phyloP scores from a whole-genome alignment of 1,139 yeast genomes.

The Ogataea hybrid region DNA sequence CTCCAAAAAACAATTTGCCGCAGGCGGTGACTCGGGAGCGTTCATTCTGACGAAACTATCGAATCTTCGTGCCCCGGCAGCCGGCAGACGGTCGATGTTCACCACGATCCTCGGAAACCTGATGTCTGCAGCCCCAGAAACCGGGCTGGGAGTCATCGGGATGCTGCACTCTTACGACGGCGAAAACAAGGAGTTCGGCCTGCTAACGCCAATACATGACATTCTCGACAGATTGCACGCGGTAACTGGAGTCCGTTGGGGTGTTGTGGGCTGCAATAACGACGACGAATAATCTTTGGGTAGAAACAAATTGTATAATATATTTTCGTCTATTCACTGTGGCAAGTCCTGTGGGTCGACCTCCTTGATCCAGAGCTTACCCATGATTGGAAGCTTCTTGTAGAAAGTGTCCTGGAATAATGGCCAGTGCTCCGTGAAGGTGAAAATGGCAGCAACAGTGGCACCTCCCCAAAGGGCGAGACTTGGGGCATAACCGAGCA shows the following conservation, averaged over 20 bases:
- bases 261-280: conserved; percentile 64
- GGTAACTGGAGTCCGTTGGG: conserved; percentile 89
- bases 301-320: conserved; percentile 21
- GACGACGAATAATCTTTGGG: conserved; percentile 21
- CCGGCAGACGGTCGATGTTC: conserved; percentile 20
- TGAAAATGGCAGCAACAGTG: conserved; percentile 65
- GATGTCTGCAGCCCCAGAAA: conserved; percentile 27
- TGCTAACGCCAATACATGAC: conserved; percentile 79
- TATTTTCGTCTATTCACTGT: conserved; percentile 19
- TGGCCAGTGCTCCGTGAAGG: conserved; percentile 92
- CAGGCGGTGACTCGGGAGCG: conserved; percentile 94
- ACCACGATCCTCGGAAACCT: conserved; percentile 32
- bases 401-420: conserved; percentile 79
- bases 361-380: conserved; percentile 70
- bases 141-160: conserved; percentile 84
- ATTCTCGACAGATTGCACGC: conserved; percentile 67
- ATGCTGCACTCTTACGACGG: conserved; percentile 96
- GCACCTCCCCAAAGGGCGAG: conserved; percentile 83
- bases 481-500: conserved; percentile 29
- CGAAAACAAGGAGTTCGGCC: conserved; percentile 83
- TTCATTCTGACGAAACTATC: conserved; percentile 72
- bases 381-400: conserved; percentile 75
- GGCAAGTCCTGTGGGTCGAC: conserved; percentile 84
- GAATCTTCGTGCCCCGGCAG: conserved; percentile 30
- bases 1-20: conserved; percentile 52